phyloP scores from a whole-genome alignment of 768 basidiomycete species.

The Candolleomyces aberdarensis region DNA sequence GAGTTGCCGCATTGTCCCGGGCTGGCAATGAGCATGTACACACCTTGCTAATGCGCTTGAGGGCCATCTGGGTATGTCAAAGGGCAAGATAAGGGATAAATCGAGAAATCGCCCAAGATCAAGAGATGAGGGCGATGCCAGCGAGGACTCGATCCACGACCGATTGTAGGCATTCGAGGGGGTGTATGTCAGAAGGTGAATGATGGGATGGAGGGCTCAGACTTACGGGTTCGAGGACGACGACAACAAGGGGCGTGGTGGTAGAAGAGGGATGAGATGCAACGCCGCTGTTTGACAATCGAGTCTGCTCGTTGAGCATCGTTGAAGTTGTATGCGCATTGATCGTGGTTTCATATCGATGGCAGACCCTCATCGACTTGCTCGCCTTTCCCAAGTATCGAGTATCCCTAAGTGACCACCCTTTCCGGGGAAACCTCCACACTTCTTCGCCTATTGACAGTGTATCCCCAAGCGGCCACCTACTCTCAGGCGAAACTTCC shows the following conservation, averaged over 20 bases:
- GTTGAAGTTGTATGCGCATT: no score
- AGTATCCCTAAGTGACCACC: no score
- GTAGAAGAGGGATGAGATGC: slow-evolving; percentile 51
- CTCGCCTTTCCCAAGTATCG: no score
- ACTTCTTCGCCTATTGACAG: no score
- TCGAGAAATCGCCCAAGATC: slow-evolving; percentile 44
- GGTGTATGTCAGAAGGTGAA: slow-evolving; percentile 10
- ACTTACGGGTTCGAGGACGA: slow-evolving; percentile 33
- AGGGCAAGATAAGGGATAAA: slow-evolving; percentile 25
- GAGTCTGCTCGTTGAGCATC: no score
- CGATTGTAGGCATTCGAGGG: neutral
- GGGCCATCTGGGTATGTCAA: slow-evolving; percentile 64
- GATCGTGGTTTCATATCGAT: no score
- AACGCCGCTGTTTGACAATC: slow-evolving; percentile 39
- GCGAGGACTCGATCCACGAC: slow-evolving; percentile 33
- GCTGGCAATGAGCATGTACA: neutral
- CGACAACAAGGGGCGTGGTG: slow-evolving; percentile 30
- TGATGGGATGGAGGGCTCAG: slow-evolving; percentile 3
- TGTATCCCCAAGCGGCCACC: no score
- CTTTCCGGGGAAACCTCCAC: no score
- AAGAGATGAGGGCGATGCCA: slow-evolving; percentile 24
- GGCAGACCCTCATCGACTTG: no score
- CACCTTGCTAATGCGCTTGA: slow-evolving; percentile 99
- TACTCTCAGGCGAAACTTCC: no score
- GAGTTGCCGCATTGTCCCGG: slow-evolving; percentile 16